Conservation (phyloP, 805 yeast species). For the Tetrapisispora arboricola region DNA sequence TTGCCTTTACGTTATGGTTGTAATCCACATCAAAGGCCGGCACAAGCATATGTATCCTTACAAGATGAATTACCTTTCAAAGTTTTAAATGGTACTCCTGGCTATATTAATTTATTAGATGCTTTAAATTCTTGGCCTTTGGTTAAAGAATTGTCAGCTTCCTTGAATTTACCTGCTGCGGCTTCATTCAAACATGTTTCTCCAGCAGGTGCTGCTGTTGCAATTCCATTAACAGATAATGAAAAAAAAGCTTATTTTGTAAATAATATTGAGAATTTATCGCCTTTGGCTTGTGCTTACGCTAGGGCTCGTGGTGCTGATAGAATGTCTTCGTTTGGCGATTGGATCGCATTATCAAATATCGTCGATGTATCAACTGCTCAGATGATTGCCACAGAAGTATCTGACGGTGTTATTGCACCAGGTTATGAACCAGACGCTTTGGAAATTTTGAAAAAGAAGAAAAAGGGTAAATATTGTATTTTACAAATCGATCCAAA, state of each 20-base stretch:
- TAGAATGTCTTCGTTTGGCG: conserved; percentile 98
- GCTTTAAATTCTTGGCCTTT: conserved; percentile 98
- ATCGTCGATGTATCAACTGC: conserved; percentile 96
- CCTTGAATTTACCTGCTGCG: conserved; percentile 94
- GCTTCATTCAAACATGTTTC: conserved; percentile 98
- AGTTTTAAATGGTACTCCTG: conserved; percentile 91
- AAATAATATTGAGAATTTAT: conserved; percentile 83
- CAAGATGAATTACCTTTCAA: conserved; percentile 88
- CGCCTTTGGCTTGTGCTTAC: conserved; percentile 95
- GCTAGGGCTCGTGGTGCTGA: conserved; percentile 99
- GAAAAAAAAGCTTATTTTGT: conserved; percentile 96
- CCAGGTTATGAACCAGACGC: conserved; percentile 95
- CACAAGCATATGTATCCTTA: conserved; percentile 84
- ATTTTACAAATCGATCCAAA: conserved; percentile 93
- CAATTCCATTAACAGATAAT: conserved; percentile 78
- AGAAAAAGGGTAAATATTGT: conserved; percentile 97
- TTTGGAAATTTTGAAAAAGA: conserved; percentile 72
- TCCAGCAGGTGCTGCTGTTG: conserved; percentile 98
- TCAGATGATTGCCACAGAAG: conserved; percentile 92
- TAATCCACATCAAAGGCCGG: conserved; percentile 98
- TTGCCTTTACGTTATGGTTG: conserved; percentile 96
- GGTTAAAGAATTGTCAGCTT: conserved; percentile 91
- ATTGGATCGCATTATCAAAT: conserved; percentile 93
- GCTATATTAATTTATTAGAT: conserved; percentile 92
- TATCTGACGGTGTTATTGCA: conserved; percentile 96